phyloP scores from a whole-genome alignment of 352 stramenopile genomes.

The Aphanomyces astaci region DNA sequence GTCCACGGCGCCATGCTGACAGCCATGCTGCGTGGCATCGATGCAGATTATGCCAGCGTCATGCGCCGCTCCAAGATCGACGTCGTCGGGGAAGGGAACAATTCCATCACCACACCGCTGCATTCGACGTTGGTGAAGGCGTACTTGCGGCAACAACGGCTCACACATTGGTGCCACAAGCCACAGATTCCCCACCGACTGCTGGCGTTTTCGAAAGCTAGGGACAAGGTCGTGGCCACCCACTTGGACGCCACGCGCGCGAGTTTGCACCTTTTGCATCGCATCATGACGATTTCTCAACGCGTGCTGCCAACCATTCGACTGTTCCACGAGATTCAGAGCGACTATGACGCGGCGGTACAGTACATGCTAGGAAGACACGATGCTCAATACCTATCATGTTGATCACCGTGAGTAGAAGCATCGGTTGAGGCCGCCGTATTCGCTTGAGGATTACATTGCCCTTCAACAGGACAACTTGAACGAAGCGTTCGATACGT shows the following conservation, averaged over 20 bases:
- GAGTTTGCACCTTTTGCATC: background rate
- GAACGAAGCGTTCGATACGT: background rate
- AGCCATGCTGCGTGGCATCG: background rate
- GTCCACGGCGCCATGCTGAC: background rate
- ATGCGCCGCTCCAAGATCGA: background rate
- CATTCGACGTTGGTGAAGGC: background rate
- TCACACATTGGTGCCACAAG: background rate
- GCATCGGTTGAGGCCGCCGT: background rate
- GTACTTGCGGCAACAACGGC: background rate
- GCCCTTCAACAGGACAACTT: background rate
- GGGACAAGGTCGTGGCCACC: background rate
- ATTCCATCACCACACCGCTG: background rate
- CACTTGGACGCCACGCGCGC: background rate
- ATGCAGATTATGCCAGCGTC: background rate
- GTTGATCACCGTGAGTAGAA: background rate
- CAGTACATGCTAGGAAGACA: too few relatives aligned
- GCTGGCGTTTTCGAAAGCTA: background rate
- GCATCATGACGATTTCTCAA: background rate
- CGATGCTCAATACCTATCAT: too few relatives aligned
- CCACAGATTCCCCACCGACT: background rate
- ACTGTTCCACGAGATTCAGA: conserved; percentile 12
- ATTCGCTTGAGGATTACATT: conserved; percentile 1
- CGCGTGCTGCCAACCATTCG: background rate
- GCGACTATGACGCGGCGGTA: conserved; percentile 14
- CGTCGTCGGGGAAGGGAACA: background rate